These are phyloP conservation scores for Dinochytrium kinnereticum DNA, from an alignment of 371 early-diverging fungal genomes.

Conservation along the genomic window DNA sequence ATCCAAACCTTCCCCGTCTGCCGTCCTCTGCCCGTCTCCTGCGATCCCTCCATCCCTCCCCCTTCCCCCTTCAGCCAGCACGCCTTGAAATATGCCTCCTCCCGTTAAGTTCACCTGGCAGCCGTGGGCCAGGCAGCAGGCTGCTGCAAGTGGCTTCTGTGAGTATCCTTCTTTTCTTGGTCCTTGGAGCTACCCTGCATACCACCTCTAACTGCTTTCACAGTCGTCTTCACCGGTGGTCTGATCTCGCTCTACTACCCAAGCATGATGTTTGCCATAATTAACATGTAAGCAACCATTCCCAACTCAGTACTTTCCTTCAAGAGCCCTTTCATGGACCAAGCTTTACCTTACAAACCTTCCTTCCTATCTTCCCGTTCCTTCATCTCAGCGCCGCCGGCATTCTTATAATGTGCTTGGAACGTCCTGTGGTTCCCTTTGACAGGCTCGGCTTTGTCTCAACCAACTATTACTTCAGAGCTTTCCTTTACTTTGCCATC, in stretches of 20 bases:
- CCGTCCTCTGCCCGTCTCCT: background rate
- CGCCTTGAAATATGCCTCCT: background rate
- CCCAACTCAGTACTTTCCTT: background rate
- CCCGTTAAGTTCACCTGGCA: constrained; percentile 42
- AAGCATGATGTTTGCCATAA: constrained; percentile 28
- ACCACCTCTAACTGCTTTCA: background rate
- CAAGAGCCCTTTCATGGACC: constrained; percentile 3
- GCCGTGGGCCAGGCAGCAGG: constrained; percentile 46
- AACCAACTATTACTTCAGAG: constrained; percentile 40
- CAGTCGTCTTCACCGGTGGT: constrained; percentile 49
- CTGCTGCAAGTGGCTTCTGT: constrained; percentile 42
- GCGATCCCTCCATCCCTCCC: background rate
- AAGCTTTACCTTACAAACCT: too few relatives aligned
- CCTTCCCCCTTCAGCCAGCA: background rate
- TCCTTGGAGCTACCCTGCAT: background rate
- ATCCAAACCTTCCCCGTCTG: too few relatives aligned
- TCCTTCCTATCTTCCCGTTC: too few relatives aligned
- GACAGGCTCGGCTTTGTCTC: constrained; percentile 25
- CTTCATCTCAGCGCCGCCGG: constrained; percentile 22
- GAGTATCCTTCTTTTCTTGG: constrained; percentile 22
- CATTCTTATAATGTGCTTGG: constrained; percentile 35
- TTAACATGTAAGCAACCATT: constrained; percentile 46
- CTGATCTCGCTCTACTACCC: constrained; percentile 42
- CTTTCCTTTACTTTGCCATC: constrained; percentile 30
- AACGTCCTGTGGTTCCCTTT: constrained; percentile 34